Conservation (phyloP, 2,329 filamentous ascomycete genomes). For the Graphilbum sp. region DNA sequence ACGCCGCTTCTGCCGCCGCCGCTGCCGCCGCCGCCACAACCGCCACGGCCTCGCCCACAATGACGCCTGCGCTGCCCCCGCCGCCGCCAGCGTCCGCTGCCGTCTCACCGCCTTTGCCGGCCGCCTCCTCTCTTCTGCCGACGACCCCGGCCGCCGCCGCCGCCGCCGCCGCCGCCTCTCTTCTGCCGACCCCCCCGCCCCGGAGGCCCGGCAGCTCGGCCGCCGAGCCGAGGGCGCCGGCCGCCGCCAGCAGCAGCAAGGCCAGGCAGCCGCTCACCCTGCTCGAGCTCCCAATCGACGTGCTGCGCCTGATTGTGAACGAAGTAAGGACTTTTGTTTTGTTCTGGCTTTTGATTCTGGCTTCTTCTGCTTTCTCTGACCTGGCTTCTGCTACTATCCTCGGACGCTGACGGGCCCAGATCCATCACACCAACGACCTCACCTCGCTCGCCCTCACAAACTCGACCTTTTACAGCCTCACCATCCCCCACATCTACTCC, state of each 20-base stretch:
- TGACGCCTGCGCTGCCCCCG: constrained; percentile 4
- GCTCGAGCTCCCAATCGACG: constrained; percentile 61
- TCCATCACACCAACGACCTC: constrained; percentile 68
- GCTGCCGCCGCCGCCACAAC: background rate
- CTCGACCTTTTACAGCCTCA: constrained; percentile 58
- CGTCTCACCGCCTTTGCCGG: background rate
- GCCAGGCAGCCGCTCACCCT: constrained; percentile 49
- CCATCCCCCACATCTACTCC: constrained; percentile 66
- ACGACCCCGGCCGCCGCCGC: too few species aligned
- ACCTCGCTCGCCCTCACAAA: constrained; percentile 64
- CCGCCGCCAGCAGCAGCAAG: too few species aligned
- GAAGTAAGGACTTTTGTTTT: constrained; percentile 34
- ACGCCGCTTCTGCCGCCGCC: background rate
- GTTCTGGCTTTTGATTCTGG: background rate
- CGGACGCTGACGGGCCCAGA: too few species aligned
- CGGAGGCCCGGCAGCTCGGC: too few species aligned
- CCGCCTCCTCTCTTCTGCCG: too few species aligned
- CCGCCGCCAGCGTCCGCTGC: too few species aligned
- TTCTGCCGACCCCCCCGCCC: too few species aligned
- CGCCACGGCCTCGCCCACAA: constrained; percentile 3
- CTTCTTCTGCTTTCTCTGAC: background rate
- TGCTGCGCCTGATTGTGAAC: constrained; percentile 63
- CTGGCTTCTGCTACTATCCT: background rate
- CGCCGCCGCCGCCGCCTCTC: background rate
- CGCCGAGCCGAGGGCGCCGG: too few species aligned